Conservation (phyloP, 2,329 filamentous ascomycete species). For the Aspergillus quadricinctus region DNA sequence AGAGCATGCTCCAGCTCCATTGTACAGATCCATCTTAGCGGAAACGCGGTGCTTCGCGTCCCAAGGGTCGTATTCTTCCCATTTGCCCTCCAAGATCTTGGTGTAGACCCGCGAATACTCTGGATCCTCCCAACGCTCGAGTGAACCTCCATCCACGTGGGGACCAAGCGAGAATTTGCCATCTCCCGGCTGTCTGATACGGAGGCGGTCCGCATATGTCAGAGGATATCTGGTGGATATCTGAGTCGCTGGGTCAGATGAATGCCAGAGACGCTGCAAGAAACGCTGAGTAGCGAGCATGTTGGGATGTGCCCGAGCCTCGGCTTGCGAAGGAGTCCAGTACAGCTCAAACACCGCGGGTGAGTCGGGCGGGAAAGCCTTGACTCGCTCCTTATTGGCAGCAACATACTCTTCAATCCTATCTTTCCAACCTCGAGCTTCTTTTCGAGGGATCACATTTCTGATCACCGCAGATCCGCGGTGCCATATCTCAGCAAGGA, state of each 20-base stretch:
- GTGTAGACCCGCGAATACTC: constrained; percentile 73
- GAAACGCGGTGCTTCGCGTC: constrained; percentile 66
- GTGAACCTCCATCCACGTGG: constrained; percentile 68
- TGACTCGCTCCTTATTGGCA: constrained; percentile 50
- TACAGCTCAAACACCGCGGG: constrained; percentile 73
- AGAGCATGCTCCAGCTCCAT: constrained; percentile 74
- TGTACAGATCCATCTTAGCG: constrained; percentile 70
- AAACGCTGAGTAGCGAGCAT: constrained; percentile 58
- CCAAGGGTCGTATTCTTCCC: constrained; percentile 81
- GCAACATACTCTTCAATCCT: constrained; percentile 62
- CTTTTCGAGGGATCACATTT: constrained; percentile 59
- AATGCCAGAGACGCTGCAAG: constrained; percentile 63
- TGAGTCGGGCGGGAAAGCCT: constrained; percentile 62
- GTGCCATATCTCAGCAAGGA: constrained; percentile 50
- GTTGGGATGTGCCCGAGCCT: constrained; percentile 63
- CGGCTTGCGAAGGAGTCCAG: constrained; percentile 66
- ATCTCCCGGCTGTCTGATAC: constrained; percentile 69
- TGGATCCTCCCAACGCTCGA: constrained; percentile 68
- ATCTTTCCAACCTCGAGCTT: constrained; percentile 62
- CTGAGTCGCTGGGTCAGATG: constrained; percentile 44
- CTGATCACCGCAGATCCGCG: constrained; percentile 62
- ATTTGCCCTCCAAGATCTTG: constrained; percentile 65
- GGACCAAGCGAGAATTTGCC: constrained; percentile 66
- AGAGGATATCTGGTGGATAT: constrained; percentile 57
- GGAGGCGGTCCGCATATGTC: constrained; percentile 66